These are phyloP conservation scores for Tulasnella sp. DNA, from an alignment of 768 basidiomycete genomes.

Conservation along the genomic window DNA sequence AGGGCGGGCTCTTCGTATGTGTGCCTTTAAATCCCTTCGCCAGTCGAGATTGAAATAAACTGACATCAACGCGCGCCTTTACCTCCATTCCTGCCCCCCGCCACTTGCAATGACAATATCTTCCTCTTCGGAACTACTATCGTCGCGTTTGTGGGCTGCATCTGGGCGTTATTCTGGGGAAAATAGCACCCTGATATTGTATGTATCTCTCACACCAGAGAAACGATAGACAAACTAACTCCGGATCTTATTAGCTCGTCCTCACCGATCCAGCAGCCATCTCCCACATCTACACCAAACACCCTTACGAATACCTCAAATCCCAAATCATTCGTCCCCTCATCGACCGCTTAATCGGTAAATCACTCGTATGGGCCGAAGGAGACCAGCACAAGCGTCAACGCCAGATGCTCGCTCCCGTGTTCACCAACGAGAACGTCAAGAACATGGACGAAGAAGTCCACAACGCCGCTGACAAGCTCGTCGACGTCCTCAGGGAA, in stretches of 20 bases:
- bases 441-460: constrained; percentile 16
- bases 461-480: constrained; percentile 17
- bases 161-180: too few species aligned
- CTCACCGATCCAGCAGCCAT: constrained; percentile 25
- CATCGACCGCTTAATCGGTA: constrained; percentile 32
- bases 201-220: not conserved
- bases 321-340: constrained; percentile 31
- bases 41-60: constrained; percentile 15
- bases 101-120: not conserved
- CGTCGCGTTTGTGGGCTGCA: not conserved
- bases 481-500: constrained; percentile 8
- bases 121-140: not conserved
- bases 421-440: constrained; percentile 25
- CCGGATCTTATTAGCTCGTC: too few species aligned
- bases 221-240: too few species aligned
- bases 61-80: not conserved
- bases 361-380: constrained; percentile 36
- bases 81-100: not conserved
- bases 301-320: not conserved
- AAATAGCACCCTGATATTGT: not conserved
- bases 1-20: constrained; percentile 11
- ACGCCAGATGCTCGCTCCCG: constrained; percentile 24
- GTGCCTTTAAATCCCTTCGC: not conserved
- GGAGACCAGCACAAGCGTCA: constrained; percentile 34
- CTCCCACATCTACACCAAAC: constrained; percentile 23